phyloP scores from a whole-genome alignment of 2,329 filamentous ascomycete genomes.

The Pyrenochaeta sp. region DNA sequence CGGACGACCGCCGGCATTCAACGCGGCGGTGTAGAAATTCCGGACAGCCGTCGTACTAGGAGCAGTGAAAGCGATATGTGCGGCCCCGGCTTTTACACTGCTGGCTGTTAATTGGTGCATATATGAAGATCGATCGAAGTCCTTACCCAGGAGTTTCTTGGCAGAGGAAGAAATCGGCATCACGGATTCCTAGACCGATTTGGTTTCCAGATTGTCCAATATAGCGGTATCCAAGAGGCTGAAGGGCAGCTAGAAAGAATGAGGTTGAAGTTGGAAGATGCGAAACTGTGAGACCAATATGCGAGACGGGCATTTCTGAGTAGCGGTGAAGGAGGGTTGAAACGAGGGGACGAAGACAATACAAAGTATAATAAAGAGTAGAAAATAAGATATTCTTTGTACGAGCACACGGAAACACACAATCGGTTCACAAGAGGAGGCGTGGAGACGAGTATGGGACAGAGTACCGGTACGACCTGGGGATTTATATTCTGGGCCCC shows the following conservation, averaged over 20 bases:
- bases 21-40: slow-evolving; percentile 73
- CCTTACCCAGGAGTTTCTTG: slow-evolving; percentile 66
- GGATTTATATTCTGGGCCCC: slow-evolving; percentile 43
- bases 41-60: slow-evolving; percentile 70
- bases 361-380: slow-evolving; percentile 13
- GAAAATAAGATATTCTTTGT: slow-evolving; percentile 11
- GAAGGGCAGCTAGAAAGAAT: slow-evolving; percentile 81
- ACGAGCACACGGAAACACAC: slow-evolving; percentile 18
- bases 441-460: slow-evolving; percentile 13
- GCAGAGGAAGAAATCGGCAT: slow-evolving; percentile 70
- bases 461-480: slow-evolving; percentile 29
- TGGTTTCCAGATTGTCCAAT: slow-evolving; percentile 68
- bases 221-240: slow-evolving; percentile 79
- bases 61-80: slow-evolving; percentile 73
- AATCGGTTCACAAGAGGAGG: slow-evolving; percentile 13
- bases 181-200: slow-evolving; percentile 66
- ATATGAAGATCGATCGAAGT: slow-evolving; percentile 18
- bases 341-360: slow-evolving; percentile 18
- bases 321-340: slow-evolving; percentile 18
- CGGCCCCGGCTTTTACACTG: slow-evolving; percentile 60
- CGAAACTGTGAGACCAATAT: slow-evolving; percentile 72
- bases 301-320: slow-evolving; percentile 65
- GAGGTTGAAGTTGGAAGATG: slow-evolving; percentile 81
- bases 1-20: slow-evolving; percentile 69
- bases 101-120: slow-evolving; percentile 28